Base-by-base conservation (phyloP, 768 basidiomycete species). In the Tylopilus felleus region DNA sequence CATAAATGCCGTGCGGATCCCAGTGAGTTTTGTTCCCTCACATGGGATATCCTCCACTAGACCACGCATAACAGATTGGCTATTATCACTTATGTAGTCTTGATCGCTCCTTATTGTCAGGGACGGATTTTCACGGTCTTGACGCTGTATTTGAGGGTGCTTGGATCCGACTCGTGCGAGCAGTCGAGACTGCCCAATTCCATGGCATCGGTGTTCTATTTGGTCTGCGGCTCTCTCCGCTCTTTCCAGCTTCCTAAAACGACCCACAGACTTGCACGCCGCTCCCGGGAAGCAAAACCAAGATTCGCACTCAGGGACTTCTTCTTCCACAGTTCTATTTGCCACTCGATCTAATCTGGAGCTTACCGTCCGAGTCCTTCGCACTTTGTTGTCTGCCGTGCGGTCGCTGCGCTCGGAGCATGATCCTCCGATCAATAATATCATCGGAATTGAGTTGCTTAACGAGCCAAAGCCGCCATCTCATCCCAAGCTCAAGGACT, bases 231-330 rank as follows among this genome's bases (percentile, higher is more conserved):
- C 38, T 25, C 51, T 49, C 45, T 23, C 14, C 19, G 27, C n/a
- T n/a, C 8, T 7, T 33, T 40, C 25, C 10, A 31, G 39, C 75
- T 49, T 27, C 60, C 60, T 67, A 29, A 58, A 42, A 36, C 36
- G 5, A 58, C 48, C 38, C 44, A 62, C 73, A 87, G 88, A 89
- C 67, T 75, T 90, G 4, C 88, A 89, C 57, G 81, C 86, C 19
- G 87, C 84, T 1, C 84, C 86, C 1, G 88, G 88, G 9, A 88
- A 86, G 62, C 88, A 90, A 61, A 90, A 89, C 60, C 66, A 72
- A 25, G 85, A 86, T 65, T 65, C 84, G 1, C 87, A 90, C 60
- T 76, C 81, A 7, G 87, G 87, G 6, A 81, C 82, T 2, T 84
- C 81, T 17, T 74, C 77, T 16, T 53, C 72, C 19, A 51, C 66